Base-by-base conservation (phyloP, 139 green algal species). In the Dunaliella primolecta region DNA sequence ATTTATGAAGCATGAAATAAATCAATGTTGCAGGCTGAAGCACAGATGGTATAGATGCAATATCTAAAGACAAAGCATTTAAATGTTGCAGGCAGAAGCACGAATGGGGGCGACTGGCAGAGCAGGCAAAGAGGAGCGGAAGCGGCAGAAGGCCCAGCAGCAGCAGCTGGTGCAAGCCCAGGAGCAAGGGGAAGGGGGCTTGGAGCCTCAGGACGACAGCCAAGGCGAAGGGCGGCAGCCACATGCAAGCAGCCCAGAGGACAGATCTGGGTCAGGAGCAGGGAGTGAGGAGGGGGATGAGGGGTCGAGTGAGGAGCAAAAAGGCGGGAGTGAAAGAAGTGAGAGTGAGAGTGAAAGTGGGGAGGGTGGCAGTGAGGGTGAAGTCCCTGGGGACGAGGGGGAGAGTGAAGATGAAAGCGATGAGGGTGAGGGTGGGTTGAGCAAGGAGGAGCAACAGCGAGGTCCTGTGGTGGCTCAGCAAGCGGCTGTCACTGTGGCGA, bases 161-260 rank as follows among this genome's bases (percentile, higher is more conserved):
- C n/a, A n/a, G n/a, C n/a, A 64, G 46, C 15, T 64, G 15, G 15
- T 64, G 15, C 46, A 64, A 64, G 46, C 46, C 15, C 46, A 64
- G 46, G 46, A 78, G 55, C 80, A 76, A 38, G 36, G 74, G 1
- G 36, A 46, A 30, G 30, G 32, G 27, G 2, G 74, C 0, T 2
- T 38, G 46, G n/a, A 25, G 80, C 55, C 33, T 37, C n/a, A 38
- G n/a, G n/a, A 36, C 55, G 0, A 38, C 80, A 76, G 80, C 80
- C n/a, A n/a, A n/a, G n/a, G n/a, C n/a, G n/a, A 84, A 70, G 33
- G 7, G 31, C 76, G 64, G 83, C 76, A 81, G 38, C 31, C 36
- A 77, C 46, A 74, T n/a, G n/a, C n/a, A n/a, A n/a, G n/a, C n/a
- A n/a, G n/a, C n/a, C n/a, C n/a, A n/a, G n/a, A n/a, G n/a, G n/a